Evolutionary conservation across 2,329 filamentous ascomycete species (phyloP).

Genomic region (Chrysosporium queenslandicum): DNA sequence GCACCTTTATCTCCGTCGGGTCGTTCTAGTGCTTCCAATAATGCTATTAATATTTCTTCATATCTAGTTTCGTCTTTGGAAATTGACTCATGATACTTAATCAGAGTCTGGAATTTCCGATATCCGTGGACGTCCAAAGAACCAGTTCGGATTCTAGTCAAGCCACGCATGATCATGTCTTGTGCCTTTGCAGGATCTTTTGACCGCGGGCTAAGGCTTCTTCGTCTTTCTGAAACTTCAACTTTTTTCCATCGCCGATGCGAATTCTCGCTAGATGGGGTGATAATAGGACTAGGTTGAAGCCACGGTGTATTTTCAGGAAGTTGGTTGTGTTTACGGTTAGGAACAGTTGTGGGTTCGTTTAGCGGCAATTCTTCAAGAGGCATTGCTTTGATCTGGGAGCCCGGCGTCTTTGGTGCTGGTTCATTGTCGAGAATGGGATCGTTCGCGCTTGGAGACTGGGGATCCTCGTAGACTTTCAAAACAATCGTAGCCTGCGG

Average conservation of each 20-base stretch:
- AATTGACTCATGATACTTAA: conserved; percentile 30
- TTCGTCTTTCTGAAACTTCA: conserved; percentile 23
- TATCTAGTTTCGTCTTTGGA: conserved; percentile 30
- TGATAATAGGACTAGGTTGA: conserved; percentile 7
- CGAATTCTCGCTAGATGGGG: conserved; percentile 19
- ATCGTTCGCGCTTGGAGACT: conserved; percentile 28
- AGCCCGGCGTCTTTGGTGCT: conserved; percentile 19
- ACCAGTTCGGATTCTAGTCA: conserved; percentile 28
- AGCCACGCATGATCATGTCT: conserved; percentile 32
- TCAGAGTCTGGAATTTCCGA: conserved; percentile 34
- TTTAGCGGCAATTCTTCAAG: conserved; percentile 34
- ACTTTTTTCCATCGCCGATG: conserved; percentile 28
- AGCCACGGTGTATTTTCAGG: conserved; percentile 12
- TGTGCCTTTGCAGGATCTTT: conserved; percentile 31
- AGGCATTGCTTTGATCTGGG: conserved; percentile 23
- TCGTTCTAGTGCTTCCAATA: conserved; percentile 31
- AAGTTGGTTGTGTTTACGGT: conserved; percentile 22
- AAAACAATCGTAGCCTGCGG: conserved; percentile 19
- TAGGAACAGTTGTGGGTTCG: conserved; percentile 23
- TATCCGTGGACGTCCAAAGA: conserved; percentile 35
- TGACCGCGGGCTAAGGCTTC: conserved; percentile 31
- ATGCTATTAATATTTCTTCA: conserved; percentile 29
- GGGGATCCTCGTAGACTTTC: conserved; percentile 46
- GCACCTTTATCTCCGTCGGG: conserved; percentile 23
- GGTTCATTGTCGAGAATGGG: conserved; percentile 16